Evolutionary conservation across 2,329 filamentous ascomycete species (phyloP).

Genomic region (Davidsoniella neocaledoniae): DNA sequence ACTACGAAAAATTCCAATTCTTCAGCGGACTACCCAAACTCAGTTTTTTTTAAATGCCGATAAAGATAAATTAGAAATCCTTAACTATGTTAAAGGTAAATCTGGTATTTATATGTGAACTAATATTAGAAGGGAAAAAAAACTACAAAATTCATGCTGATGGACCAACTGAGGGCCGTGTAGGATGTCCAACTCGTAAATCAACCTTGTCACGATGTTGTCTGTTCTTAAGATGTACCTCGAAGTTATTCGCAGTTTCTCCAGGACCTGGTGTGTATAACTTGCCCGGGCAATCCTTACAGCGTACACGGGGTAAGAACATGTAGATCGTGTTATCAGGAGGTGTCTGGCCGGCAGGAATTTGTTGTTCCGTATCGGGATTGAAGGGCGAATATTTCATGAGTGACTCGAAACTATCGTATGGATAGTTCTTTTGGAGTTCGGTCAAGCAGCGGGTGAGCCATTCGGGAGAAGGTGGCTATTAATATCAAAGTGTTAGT

Average conservation of each 20-base stretch:
- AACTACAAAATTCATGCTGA: too few relatives aligned
- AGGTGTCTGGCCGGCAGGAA: constrained; percentile 35
- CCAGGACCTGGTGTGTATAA: constrained; percentile 82
- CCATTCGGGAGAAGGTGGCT: constrained; percentile 83
- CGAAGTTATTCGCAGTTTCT: constrained; percentile 75
- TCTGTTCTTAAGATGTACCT: constrained; percentile 78
- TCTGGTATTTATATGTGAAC: too few relatives aligned
- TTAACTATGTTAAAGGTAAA: too few relatives aligned
- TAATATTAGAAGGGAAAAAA: too few relatives aligned
- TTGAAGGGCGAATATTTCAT: constrained; percentile 86
- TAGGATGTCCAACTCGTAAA: constrained; percentile 18
- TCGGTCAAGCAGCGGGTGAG: constrained; percentile 56
- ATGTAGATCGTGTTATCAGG: constrained; percentile 56
- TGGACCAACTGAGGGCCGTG: constrained; percentile 4
- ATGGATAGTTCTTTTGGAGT: constrained; percentile 54
- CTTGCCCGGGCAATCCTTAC: constrained; percentile 83
- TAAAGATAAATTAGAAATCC: too few relatives aligned
- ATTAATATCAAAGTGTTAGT: constrained; percentile 4
- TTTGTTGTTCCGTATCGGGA: constrained; percentile 47
- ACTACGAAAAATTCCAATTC: too few relatives aligned
- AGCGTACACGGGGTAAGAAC: constrained; percentile 79
- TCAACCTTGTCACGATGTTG: constrained; percentile 56
- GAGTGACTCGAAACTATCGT: constrained; percentile 70
- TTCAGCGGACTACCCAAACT: too few relatives aligned
- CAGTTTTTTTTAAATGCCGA: too few relatives aligned